phyloP scores from a whole-genome alignment of 2,329 filamentous ascomycete genomes.

The Claviceps sp. region DNA sequence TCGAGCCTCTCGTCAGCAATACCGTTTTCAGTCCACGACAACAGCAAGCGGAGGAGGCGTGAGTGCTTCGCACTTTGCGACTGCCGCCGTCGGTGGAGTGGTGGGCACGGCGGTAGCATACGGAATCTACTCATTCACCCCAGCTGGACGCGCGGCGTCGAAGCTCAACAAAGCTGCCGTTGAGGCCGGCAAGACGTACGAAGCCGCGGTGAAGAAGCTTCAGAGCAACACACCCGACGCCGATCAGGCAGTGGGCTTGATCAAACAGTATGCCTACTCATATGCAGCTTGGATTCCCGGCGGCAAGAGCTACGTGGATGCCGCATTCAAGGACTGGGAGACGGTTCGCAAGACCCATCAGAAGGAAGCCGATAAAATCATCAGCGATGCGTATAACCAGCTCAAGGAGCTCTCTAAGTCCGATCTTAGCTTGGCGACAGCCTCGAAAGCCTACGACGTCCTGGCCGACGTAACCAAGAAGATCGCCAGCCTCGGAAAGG shows the following conservation, averaged over 20 bases:
- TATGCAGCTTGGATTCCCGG: conserved; percentile 64
- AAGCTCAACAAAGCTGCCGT: conserved; percentile 34
- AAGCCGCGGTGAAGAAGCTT: conserved; percentile 45
- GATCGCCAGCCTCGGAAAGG: conserved; percentile 47
- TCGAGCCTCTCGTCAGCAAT: conserved; percentile 14
- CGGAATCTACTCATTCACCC: conserved; percentile 29
- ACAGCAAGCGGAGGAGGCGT: conserved; percentile 11
- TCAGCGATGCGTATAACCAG: conserved; percentile 53
- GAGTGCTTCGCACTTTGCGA: conserved; percentile 21
- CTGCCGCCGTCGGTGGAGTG: conserved; percentile 31
- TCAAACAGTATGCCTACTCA: conserved; percentile 51
- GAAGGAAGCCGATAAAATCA: conserved; percentile 55
- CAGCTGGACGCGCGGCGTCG: conserved; percentile 26
- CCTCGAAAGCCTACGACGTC: conserved; percentile 46
- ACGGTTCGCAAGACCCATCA: conserved; percentile 52
- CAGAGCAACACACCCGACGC: conserved; percentile 50
- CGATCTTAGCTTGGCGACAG: conserved; percentile 49
- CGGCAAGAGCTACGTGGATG: conserved; percentile 53
- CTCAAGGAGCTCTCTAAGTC: conserved; percentile 47
- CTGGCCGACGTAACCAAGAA: conserved; percentile 48
- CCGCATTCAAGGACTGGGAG: conserved; percentile 58
- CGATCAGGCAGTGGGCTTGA: conserved; percentile 51
- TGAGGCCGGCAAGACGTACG: conserved; percentile 47
- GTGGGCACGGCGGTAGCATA: conserved; percentile 29
- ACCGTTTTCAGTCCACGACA: conserved; percentile 29